Base-by-base conservation (phyloP, 1,139 yeast genomes). In the Yamadazyma spencermartinsiae region DNA sequence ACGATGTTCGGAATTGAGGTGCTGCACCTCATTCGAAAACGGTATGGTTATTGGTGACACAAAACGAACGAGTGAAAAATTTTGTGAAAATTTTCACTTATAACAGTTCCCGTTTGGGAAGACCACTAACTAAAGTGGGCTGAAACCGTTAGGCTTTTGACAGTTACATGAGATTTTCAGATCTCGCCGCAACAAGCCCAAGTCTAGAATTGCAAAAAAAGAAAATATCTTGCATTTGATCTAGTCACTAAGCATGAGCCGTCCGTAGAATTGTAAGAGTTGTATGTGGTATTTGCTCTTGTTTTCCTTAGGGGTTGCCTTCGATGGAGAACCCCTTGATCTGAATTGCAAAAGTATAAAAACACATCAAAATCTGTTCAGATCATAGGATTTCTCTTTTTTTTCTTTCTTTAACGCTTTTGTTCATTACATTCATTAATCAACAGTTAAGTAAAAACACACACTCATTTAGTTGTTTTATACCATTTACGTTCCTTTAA, bases 401-500 rank as follows among this genome's bases (percentile, higher is more conserved):
- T 29, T 21, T 13, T 12, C 16, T 14, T 23, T 14, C 21, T 32
- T 14, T 32, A 32, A 24, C 34, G 7, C 5, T 23, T 14, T 21
- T 21, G 34, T 21, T 32, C 27, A 24, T 15, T 24, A 21, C 31
- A 14, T 28, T 28, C 31, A 10, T 28, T 28, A 10, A 10, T 12
- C n/a, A 13, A 13, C 3, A 14, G 4, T 34, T 29, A 20, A 18
- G 10, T 29, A 37, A 24, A 33, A 19, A 27, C 32, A 4, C 27
- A 18, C 36, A 13, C 23, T 34, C 40, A 32, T 37, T 40, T 18
- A 30, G 24, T 34, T 17, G n/a, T 29, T 37, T 29, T 27, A 17
- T 15, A n/a, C 9, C 27, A 14, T n/a, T n/a, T n/a, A n/a, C n/a
- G n/a, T n/a, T 17, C 26, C 42, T 32, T 38, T 42, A 40, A 42